phyloP scores from a whole-genome alignment of 352 stramenopile genomes.

The Halophytophthora batemanensis region DNA sequence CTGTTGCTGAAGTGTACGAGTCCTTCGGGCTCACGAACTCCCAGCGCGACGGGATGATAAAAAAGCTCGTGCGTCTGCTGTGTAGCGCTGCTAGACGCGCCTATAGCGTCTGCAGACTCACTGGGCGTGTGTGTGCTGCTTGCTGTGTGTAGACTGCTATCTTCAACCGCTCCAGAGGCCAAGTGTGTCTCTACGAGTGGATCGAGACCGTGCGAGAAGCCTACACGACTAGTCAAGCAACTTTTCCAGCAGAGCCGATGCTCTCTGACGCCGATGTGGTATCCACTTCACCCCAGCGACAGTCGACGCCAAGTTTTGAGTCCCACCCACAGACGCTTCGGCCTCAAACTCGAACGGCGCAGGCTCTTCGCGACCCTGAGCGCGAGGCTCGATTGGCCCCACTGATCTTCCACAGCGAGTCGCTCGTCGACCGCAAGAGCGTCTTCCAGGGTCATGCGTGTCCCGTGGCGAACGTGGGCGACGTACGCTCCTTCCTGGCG shows the following conservation, averaged over 20 bases:
- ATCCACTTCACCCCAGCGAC: not conserved
- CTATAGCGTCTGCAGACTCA: not conserved
- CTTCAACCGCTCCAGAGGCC: conserved; percentile 46
- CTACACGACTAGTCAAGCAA: conserved; percentile 30
- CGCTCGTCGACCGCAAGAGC: conserved; percentile 68
- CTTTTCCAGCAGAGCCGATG: not conserved
- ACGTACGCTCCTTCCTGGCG: conserved; percentile 61
- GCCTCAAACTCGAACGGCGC: conserved; percentile 41
- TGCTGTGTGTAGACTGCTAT: conserved; percentile 28
- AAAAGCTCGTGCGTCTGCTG: conserved; percentile 35
- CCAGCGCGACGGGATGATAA: conserved; percentile 49
- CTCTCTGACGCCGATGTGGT: too few relatives aligned
- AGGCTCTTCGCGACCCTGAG: conserved; percentile 35
- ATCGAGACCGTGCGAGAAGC: conserved; percentile 59
- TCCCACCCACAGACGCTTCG: conserved; percentile 48
- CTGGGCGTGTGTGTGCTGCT: not conserved
- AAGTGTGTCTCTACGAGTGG: conserved; percentile 79
- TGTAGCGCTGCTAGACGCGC: not conserved
- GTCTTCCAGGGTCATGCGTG: conserved; percentile 61
- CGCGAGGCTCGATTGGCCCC: conserved; percentile 36
- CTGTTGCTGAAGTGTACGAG: conserved; percentile 56
- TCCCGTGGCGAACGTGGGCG: conserved; percentile 35
- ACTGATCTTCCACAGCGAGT: conserved; percentile 51
- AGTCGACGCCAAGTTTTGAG: conserved; percentile 12
- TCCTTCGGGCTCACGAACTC: conserved; percentile 60